Percentiles rank a stretch among this genome's conserved stretches.
These are phyloP conservation scores for Melaleuca quinquenervia DNA, from an alignment of 345 rosid genomes.

Conservation along the genomic window DNA sequence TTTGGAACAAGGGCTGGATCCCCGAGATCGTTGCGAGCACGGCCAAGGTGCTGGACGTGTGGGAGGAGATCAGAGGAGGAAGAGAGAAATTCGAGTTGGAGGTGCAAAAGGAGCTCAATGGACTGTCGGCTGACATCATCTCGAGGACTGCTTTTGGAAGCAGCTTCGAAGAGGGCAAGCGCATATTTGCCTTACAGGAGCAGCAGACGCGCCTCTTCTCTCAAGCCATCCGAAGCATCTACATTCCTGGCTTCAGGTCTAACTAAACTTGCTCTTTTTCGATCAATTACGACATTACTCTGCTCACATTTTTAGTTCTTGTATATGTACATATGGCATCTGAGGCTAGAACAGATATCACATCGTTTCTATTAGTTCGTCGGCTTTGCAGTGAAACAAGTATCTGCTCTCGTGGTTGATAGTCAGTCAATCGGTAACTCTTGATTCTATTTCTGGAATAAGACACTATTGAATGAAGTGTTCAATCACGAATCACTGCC, in stretches of 20 bases:
- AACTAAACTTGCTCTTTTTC: neutral
- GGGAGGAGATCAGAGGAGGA: slow-evolving; percentile 54
- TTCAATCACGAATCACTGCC: neutral
- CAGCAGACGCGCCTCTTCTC: slow-evolving; percentile 48
- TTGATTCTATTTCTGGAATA: neutral
- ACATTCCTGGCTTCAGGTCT: slow-evolving; percentile 81
- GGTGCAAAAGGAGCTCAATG: slow-evolving; percentile 43
- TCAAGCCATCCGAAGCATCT: slow-evolving; percentile 42
- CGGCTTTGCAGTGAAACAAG: neutral
- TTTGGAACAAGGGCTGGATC: slow-evolving; percentile 38
- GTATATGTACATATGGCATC: neutral
- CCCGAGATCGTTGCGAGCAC: slow-evolving; percentile 55
- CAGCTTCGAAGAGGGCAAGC: slow-evolving; percentile 65
- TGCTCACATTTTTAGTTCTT: neutral
- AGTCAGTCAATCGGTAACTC: neutral
- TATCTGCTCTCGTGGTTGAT: neutral
- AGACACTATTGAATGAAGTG: neutral
- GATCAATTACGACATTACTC: neutral
- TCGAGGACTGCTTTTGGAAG: slow-evolving; percentile 91
- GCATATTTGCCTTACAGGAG: slow-evolving; percentile 58
- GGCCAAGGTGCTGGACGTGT: slow-evolving; percentile 33
- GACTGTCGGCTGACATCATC: slow-evolving; percentile 55
- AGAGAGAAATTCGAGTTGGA: slow-evolving; percentile 61
- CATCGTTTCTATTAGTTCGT: neutral
- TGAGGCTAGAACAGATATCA: neutral